phyloP scores from a whole-genome alignment of 176 grass and related monocot genomes.

The Oryza punctata region DNA sequence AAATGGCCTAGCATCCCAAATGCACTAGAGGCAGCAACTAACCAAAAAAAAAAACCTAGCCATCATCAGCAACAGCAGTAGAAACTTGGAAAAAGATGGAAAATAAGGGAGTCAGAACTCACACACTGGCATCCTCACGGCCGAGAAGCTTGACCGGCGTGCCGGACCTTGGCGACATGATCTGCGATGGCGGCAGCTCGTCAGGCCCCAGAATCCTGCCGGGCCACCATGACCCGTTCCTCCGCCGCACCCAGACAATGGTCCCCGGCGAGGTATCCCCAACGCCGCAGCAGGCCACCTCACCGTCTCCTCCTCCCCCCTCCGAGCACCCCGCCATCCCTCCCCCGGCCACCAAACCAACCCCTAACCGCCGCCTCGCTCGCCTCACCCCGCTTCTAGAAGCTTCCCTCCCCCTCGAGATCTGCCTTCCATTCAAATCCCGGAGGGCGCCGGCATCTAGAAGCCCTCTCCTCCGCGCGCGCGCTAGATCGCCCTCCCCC shows the following conservation, averaged over 20 bases:
- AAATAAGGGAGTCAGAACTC: conserved; percentile 45
- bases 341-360: conserved; percentile 37
- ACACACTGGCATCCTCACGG: conserved; percentile 97
- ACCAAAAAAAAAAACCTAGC: conserved; percentile 16
- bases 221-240: conserved; percentile 99
- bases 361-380: conserved; percentile 43
- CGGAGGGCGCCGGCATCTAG: conserved; percentile 41
- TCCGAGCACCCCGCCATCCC: conserved; percentile 63
- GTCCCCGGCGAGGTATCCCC: conserved; percentile 81
- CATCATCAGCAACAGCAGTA: neutral
- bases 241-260: conserved; percentile 96
- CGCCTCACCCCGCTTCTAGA: conserved; percentile 47
- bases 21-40: conserved; percentile 21
- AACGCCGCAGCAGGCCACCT: conserved; percentile 54
- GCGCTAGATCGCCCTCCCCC: conserved; percentile 39
- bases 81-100: conserved; percentile 8
- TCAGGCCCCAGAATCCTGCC: conserved; percentile 85
- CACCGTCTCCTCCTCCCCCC: conserved; percentile 53
- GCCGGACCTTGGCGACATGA: conserved; percentile 95
- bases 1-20: conserved; percentile 31
- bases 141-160: conserved; percentile 99
- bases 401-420: conserved; percentile 55
- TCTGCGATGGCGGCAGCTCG: conserved; percentile 88
- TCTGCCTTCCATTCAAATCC: conserved; percentile 68
- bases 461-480: conserved; percentile 16